These are phyloP conservation scores for Nematocida homosporus DNA, from an alignment of 371 early-diverging fungal species.

Conservation along the genomic window DNA sequence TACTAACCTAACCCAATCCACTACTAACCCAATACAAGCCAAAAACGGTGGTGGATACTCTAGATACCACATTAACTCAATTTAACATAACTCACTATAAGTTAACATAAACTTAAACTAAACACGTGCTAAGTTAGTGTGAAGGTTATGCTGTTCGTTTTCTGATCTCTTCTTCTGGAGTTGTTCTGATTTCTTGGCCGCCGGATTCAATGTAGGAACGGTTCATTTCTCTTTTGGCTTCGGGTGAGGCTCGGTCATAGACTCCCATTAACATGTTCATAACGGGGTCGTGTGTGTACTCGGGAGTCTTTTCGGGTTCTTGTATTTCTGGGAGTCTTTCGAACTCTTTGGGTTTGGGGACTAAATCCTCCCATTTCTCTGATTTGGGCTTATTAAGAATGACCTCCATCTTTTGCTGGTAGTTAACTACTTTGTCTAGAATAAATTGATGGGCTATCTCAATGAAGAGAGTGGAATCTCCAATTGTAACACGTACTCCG, in stretches of 20 bases:
- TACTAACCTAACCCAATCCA: too few species aligned
- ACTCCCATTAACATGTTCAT: conserved; percentile 51
- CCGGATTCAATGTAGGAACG: conserved; percentile 42
- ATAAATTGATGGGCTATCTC: conserved; percentile 18
- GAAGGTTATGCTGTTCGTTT: too few species aligned
- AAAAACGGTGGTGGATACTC: too few species aligned
- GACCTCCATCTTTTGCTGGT: conserved; percentile 12
- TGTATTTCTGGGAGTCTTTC: conserved; percentile 32
- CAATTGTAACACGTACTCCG: background rate
- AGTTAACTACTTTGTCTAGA: background rate
- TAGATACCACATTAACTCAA: too few species aligned
- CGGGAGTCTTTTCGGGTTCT: background rate
- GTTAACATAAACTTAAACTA: too few species aligned
- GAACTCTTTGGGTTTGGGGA: background rate
- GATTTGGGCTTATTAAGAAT: conserved; percentile 11
- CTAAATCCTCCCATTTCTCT: conserved; percentile 25
- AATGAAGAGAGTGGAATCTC: background rate
- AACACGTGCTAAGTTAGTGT: too few species aligned
- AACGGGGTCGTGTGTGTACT: conserved; percentile 35
- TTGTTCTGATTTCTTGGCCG: conserved; percentile 41
- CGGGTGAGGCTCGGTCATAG: conserved; percentile 19
- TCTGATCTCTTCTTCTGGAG: too few species aligned
- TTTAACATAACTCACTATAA: too few species aligned
- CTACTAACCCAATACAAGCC: too few species aligned
- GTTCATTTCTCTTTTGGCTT: conserved; percentile 52